Evolutionary conservation across 2,329 filamentous ascomycete genomes (phyloP).

Genomic region (Cladophialophora immunda): DNA sequence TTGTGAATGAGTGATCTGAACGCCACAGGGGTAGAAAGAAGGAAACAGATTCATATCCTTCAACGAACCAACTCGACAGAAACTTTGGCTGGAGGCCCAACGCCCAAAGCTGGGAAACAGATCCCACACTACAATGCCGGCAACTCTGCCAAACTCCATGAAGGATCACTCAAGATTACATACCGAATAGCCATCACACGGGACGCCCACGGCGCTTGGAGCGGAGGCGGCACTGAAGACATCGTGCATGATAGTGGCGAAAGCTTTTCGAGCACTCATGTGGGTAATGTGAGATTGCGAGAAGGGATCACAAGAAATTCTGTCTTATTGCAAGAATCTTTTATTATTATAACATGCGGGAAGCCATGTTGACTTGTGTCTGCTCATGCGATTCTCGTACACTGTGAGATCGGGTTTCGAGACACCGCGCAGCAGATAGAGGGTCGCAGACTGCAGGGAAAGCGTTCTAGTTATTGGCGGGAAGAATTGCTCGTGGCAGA

Average conservation of each 20-base stretch:
- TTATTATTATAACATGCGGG: slow-evolving; percentile 29
- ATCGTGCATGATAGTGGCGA: not conserved
- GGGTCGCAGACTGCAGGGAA: not conserved
- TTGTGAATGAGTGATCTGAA: slow-evolving; percentile 42
- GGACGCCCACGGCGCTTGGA: not conserved
- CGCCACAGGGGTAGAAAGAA: not conserved
- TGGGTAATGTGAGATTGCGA: not conserved
- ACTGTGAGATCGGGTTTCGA: not conserved
- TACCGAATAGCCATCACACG: not conserved
- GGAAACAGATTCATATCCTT: not conserved
- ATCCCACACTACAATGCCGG: not conserved
- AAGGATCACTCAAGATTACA: not conserved
- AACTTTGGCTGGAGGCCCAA: not conserved
- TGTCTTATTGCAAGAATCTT: slow-evolving; percentile 11
- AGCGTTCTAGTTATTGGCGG: not conserved
- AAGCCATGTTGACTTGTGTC: slow-evolving; percentile 5
- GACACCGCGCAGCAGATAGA: not conserved
- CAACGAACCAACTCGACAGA: not conserved
- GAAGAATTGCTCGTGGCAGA: not conserved
- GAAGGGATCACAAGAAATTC: not conserved
- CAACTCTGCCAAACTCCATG: not conserved
- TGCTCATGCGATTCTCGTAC: slow-evolving; percentile 8
- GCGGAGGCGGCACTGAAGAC: not conserved
- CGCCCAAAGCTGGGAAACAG: not conserved
- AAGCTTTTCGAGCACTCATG: not conserved